Evolutionary conservation across 1,284 basidiomycete species (phyloP), one percentile per base, ranked within the genome.

Genomic region (Leccinum subspadiceum): DNA sequence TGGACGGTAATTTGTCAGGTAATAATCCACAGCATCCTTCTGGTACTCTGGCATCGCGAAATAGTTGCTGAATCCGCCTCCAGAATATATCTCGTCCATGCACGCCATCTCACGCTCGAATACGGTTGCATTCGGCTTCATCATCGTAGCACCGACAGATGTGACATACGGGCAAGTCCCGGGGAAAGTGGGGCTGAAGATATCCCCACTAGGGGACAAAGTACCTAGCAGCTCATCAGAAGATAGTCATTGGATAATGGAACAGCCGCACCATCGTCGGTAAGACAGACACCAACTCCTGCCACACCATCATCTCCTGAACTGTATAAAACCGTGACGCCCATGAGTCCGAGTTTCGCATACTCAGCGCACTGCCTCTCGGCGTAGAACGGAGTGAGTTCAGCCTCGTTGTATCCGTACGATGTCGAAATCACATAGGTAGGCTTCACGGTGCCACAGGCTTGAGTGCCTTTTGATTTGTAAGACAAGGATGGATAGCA

Each of bases 301-400:
- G 80, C 83, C 4, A 82, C 83, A 54, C 83, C 83, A 52, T 77
- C 58, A 59, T 81, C 82, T 10, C 81, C 83, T 20, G 78, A 80
- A 35, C 78, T 77, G 63, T 77, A 84, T 24, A 85, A 68, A 17
- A 85, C 66, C 0, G 83, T 81, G 3, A 80, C 67, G 17, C 80
- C 80, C 77, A 79, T 70, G 44, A 81, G 57, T 12, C 79, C 80
- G 13, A 81, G 77, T 65, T 81, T 75, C 3, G 60, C 85, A 64
- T 86, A 86, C 68, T 86, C 84, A 33, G 73, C 67, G 60, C 85
- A 86, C 69, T 86, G 84, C 29, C 84, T 72, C 57, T 76, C 75
- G 15, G 79, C 75, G 64, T 80, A 84, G 26, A 73, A 73, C 2
- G 76, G 70, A 0, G 76, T 79, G 3, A 81, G 71, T 41, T 77